A percentile compares a stretch with the other conserved stretches of the same genome.
Evolutionary conservation across 768 basidiomycete species (phyloP).

Genomic region (Baorangia bicolor): DNA sequence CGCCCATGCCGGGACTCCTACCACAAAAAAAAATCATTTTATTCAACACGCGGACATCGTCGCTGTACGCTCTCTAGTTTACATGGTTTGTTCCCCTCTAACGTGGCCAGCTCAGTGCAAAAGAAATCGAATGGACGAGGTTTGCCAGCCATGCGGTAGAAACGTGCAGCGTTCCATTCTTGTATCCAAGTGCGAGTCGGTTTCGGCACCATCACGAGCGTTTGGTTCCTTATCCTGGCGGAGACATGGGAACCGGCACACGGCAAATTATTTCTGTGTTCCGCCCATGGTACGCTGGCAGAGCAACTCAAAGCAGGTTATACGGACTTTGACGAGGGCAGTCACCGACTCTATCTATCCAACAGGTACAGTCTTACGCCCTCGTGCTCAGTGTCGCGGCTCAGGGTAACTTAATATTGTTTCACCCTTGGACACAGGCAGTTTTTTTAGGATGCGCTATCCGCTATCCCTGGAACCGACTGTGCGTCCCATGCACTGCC

Average conservation of each 20-base stretch:
- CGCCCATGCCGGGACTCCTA: not conserved
- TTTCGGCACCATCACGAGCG: too few species aligned
- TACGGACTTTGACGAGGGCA: too few species aligned
- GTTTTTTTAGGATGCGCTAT: not conserved
- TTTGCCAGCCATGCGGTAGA: constrained; percentile 7
- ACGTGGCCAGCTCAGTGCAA: not conserved
- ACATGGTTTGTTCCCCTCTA: not conserved
- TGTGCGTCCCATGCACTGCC: not conserved
- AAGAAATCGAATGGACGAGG: not conserved
- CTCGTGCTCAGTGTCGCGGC: not conserved
- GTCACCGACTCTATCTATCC: too few species aligned
- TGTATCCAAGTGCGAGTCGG: not conserved
- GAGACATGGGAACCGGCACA: not conserved
- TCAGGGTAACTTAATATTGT: not conserved
- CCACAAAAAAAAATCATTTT: not conserved
- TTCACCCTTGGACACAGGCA: not conserved
- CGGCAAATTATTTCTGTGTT: not conserved
- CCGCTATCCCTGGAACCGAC: not conserved
- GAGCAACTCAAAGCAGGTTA: constrained; percentile 4
- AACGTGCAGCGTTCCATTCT: constrained; percentile 1
- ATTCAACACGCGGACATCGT: not conserved
- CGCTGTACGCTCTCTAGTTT: not conserved
- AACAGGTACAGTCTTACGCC: not conserved
- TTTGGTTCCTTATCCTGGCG: not conserved
- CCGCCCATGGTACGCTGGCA: not conserved